Conservation (phyloP, 1,284 basidiomycete species). For the Sporisorium scitamineum region DNA sequence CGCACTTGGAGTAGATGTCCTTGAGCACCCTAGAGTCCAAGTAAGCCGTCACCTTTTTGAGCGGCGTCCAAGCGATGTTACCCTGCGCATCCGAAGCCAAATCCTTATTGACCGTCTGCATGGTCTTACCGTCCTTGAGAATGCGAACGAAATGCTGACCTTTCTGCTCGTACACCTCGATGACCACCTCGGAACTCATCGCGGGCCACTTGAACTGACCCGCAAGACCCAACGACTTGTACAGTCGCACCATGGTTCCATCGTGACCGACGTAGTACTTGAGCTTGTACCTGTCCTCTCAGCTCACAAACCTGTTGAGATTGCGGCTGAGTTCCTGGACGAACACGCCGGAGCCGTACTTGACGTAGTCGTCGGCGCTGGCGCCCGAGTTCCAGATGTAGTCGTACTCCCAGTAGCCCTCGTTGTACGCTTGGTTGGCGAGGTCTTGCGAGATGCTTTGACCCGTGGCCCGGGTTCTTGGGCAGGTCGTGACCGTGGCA, state of each 20-base stretch:
- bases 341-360: slow-evolving; percentile 52
- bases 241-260: slow-evolving; percentile 57
- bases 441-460: slow-evolving; percentile 31
- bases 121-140: slow-evolving; percentile 37
- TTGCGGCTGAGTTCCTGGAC: slow-evolving; percentile 41
- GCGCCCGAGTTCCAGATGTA: slow-evolving; percentile 58
- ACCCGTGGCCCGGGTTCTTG: slow-evolving; percentile 27
- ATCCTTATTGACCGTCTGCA: slow-evolving; percentile 26
- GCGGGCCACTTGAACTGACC: slow-evolving; percentile 50
- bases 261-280: slow-evolving; percentile 57
- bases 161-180: slow-evolving; percentile 48
- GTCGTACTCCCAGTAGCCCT: slow-evolving; percentile 59
- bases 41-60: slow-evolving; percentile 43
- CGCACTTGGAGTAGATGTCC: slow-evolving; percentile 48
- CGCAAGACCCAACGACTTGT: slow-evolving; percentile 45
- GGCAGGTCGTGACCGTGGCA: slow-evolving; percentile 53
- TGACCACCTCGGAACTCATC: slow-evolving; percentile 46
- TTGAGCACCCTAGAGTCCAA: slow-evolving; percentile 40
- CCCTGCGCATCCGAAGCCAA: slow-evolving; percentile 18
- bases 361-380: slow-evolving; percentile 53
- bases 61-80: slow-evolving; percentile 20
- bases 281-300: slow-evolving; percentile 31
- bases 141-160: slow-evolving; percentile 22
- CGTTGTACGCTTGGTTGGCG: slow-evolving; percentile 51
- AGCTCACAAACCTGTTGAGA: slow-evolving; percentile 20